Evolutionary conservation across 2,329 filamentous ascomycete species (phyloP), one percentile per base, ranked within the genome.

Genomic region (Acarospora socialis): DNA sequence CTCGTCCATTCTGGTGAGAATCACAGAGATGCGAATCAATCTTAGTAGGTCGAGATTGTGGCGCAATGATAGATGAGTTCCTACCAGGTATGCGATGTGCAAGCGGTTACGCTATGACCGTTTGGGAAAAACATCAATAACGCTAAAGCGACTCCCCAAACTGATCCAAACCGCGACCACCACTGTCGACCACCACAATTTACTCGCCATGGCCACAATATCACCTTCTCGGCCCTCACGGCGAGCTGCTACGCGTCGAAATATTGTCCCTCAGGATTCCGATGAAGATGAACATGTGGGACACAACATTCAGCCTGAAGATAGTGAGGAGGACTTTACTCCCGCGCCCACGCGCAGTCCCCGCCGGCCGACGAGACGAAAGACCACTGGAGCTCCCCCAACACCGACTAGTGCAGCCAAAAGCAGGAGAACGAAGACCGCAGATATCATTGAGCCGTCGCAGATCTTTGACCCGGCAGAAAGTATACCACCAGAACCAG

Each of bases 321-420:
- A 77, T 17, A 70, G 78, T 30, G 79, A 81, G 41, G 78, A 86
- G 30, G 81, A 92, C 30, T 90, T 84, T 47, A 79, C 78, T 26
- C 83, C 83, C 2, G 78, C 77, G 28, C 69, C 77, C 1, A 62
- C 68, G 34, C 68, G 66, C 28, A 70, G 64, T 37, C 59, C 66
- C 19, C 63, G 68, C 41, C 68, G 75, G 38, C 63, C 68, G 32
- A 63, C 68, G n/a, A 60, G 68, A 41, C 59, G 66, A 36, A 67
- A 65, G 47, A 62, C 65, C 6, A 58, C 60, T 3, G 53, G 64
- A 4, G 57, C 61, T 4, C 48, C 60, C 7, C 56, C 67, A 5
- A 63, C 69, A 15, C 63, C 54, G 12, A 47, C 43, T 14, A 48
- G 51, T 21, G 42, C 43, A 18, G 33, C 33, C 23, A 38, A 38